Conservation (phyloP, 768 basidiomycete species). For the Rhodocollybia butyracea region DNA sequence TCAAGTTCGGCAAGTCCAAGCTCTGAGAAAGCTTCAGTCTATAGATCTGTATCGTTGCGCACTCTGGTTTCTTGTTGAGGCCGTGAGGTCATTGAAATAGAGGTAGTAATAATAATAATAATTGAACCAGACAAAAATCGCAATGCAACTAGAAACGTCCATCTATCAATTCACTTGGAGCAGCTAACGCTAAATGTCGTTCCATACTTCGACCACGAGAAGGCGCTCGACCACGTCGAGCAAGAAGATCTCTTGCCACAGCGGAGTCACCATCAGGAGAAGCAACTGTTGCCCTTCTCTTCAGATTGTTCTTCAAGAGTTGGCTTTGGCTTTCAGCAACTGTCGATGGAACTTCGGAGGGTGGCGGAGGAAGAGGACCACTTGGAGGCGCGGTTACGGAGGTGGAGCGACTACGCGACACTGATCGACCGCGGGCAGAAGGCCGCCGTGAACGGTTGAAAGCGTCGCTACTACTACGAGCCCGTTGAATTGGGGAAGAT, state of each 20-base stretch:
- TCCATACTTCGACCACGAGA: neutral
- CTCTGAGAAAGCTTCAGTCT: no score
- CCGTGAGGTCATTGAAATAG: no score
- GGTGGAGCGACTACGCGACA: neutral
- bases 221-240: neutral
- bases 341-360: neutral
- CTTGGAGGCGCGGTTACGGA: neutral
- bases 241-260: neutral
- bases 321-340: neutral
- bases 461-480: neutral
- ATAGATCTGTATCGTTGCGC: no score
- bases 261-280: neutral
- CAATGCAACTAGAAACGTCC: no score
- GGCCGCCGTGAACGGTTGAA: neutral
- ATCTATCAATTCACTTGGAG: no score
- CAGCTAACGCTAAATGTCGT: neutral
- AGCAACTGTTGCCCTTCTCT: neutral
- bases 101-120: no score
- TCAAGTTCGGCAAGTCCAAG: neutral
- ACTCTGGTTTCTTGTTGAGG: no score
- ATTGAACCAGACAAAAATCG: no score
- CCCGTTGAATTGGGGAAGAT: neutral
- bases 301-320: neutral
- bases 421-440: neutral
- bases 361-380: neutral